Evolutionary conservation across 2,329 filamentous ascomycete species (phyloP).

Genomic region (Aspergillus vadensis): DNA sequence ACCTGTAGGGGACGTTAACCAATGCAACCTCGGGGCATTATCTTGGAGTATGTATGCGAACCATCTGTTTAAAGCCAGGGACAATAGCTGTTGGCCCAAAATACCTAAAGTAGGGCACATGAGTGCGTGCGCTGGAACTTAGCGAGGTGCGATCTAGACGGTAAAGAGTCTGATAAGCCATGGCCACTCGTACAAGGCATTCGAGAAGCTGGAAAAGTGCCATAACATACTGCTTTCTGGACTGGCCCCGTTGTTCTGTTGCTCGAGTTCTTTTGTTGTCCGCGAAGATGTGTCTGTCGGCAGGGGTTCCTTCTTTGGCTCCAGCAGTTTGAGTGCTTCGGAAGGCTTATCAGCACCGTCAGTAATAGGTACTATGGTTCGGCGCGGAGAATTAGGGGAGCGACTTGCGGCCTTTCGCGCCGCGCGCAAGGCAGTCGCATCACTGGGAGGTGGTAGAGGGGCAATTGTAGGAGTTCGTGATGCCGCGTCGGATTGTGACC

Average conservation of each 20-base stretch:
- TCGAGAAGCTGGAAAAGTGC: background rate
- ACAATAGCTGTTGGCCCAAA: conserved; percentile 90
- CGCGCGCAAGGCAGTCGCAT: conserved; percentile 18
- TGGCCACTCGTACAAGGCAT: background rate
- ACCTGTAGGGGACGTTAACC: conserved; percentile 56
- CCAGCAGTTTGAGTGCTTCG: conserved; percentile 17
- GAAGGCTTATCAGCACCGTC: conserved; percentile 18
- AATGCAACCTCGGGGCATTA: background rate
- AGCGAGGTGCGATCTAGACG: conserved; percentile 39
- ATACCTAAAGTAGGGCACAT: conserved; percentile 84
- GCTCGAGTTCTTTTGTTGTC: conserved; percentile 28
- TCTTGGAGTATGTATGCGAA: conserved; percentile 38
- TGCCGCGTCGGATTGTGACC: conserved; percentile 35
- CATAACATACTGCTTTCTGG: conserved; percentile 41
- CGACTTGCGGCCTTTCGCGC: conserved; percentile 27
- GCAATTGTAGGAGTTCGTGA: conserved; percentile 26
- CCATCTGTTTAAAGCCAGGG: conserved; percentile 91
- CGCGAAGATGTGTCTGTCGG: conserved; percentile 22
- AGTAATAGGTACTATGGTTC: conserved; percentile 8
- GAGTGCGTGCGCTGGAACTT: conserved; percentile 40
- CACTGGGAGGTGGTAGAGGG: conserved; percentile 21
- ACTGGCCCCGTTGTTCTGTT: conserved; percentile 30
- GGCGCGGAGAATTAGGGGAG: conserved; percentile 29
- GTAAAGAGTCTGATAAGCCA: conserved; percentile 10
- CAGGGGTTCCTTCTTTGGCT: conserved; percentile 21